Conservation (phyloP, 140 eudicot genomes). For the Ambrosia hybrid region DNA sequence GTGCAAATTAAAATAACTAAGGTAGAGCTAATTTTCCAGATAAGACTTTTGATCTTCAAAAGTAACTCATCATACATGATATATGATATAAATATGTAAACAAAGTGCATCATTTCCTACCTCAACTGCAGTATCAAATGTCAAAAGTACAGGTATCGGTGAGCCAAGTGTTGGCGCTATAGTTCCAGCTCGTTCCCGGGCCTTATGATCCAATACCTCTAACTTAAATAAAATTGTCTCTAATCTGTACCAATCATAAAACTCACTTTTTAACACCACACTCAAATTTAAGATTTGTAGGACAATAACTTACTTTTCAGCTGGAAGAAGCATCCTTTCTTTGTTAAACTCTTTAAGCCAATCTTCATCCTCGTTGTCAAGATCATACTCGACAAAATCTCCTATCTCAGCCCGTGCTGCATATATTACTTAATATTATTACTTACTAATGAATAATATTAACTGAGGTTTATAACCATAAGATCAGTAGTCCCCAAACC, state of each 20-base stretch:
- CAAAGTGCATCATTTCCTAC: conserved; percentile 34
- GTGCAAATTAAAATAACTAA: too few relatives aligned
- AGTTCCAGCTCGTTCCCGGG: conserved; percentile 95
- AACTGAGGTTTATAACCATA: neutral
- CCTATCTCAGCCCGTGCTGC: conserved; percentile 92
- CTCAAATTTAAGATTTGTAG: neutral
- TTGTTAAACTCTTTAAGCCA: conserved; percentile 82
- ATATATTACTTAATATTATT: conserved; percentile 11
- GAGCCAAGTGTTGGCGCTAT: conserved; percentile 83
- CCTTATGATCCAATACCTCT: conserved; percentile 91
- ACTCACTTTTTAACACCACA: conserved; percentile 10
- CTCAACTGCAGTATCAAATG: conserved; percentile 94
- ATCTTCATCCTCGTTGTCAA: conserved; percentile 96
- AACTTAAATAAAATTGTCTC: conserved; percentile 71
- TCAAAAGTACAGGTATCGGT: conserved; percentile 77
- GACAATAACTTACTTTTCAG: conserved; percentile 58
- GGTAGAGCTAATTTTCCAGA: too few relatives aligned
- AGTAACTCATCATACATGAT: too few relatives aligned
- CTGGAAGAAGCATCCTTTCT: conserved; percentile 53
- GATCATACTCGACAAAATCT: conserved; percentile 94
- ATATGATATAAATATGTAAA: neutral
- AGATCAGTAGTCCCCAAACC: conserved; percentile 44
- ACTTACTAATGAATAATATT: conserved; percentile 5
- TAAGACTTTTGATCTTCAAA: too few relatives aligned
- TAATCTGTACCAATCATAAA: conserved; percentile 48